A percentile compares a stretch with the other conserved stretches of the same genome.
These are phyloP conservation scores for Barnettozyma botsteinii DNA, from an alignment of 805 yeast species.

Conservation along the genomic window DNA sequence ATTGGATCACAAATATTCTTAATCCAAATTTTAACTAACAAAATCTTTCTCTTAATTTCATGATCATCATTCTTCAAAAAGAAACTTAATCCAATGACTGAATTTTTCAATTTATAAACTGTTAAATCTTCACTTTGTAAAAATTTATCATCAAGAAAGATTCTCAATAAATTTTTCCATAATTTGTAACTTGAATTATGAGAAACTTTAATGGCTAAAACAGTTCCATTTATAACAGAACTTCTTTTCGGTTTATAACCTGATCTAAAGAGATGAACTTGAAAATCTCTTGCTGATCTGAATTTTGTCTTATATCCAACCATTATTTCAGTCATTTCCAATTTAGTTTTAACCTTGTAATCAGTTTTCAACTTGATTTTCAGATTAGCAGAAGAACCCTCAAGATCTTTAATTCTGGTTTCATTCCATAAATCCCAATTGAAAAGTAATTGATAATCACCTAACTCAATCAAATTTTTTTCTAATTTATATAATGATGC, in stretches of 20 bases:
- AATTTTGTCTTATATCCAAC: not conserved
- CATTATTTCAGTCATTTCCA: slow-evolving; percentile 6
- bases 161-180: slow-evolving; percentile 2
- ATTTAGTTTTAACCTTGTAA: slow-evolving; percentile 2
- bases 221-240: not conserved
- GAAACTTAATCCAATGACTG: slow-evolving; percentile 7
- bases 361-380: not conserved
- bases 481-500: not conserved
- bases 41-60: not conserved
- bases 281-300: not conserved
- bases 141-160: slow-evolving; percentile 8
- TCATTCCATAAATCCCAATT: slow-evolving; percentile 6
- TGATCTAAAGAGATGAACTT: slow-evolving; percentile 7
- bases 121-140: slow-evolving; percentile 6
- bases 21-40: slow-evolving; percentile 3
- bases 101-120: slow-evolving; percentile 2
- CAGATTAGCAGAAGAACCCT: not conserved
- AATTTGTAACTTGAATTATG: not conserved
- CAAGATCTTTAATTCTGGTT: not conserved
- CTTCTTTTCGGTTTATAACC: slow-evolving; percentile 1
- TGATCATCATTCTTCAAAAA: not conserved
- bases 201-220: slow-evolving; percentile 1
- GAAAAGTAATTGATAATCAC: slow-evolving; percentile 5
- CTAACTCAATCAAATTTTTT: not conserved
- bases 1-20: not conserved